Evolutionary conservation across 208 protist genomes (phyloP).

Genomic region (Leishmania martiniquensis): DNA sequence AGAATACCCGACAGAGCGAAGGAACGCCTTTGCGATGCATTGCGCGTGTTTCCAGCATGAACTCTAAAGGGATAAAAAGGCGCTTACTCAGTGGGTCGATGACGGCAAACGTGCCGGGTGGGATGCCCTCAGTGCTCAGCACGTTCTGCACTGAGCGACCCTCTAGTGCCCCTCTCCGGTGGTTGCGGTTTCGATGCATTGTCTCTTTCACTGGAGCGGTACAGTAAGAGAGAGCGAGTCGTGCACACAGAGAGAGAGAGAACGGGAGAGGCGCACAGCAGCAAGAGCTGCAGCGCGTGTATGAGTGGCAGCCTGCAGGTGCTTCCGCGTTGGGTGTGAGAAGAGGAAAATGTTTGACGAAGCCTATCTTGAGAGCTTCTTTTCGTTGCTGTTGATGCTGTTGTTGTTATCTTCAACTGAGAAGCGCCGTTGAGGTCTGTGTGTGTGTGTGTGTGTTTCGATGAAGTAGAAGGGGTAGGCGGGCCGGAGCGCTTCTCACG

Average conservation of each 20-base stretch:
- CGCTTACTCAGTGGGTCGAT: constrained; percentile 83
- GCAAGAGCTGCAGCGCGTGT: constrained; percentile 3
- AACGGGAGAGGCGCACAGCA: neutral
- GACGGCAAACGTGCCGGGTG: constrained; percentile 68
- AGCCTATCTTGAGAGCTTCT: neutral
- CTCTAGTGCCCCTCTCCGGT: constrained; percentile 20
- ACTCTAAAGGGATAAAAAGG: constrained; percentile 65
- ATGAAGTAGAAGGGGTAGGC: neutral
- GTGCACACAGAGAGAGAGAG: neutral
- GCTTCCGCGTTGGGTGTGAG: neutral
- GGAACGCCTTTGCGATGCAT: constrained; percentile 80
- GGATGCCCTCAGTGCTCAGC: constrained; percentile 56
- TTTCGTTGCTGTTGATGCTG: neutral
- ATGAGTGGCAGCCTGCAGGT: neutral
- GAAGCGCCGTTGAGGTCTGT: neutral
- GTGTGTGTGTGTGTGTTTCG: neutral
- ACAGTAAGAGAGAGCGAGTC: neutral
- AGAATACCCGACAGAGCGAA: constrained; percentile 77
- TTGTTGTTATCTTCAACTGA: neutral
- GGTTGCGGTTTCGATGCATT: constrained; percentile 40
- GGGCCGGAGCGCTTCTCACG: neutral
- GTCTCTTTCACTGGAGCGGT: neutral
- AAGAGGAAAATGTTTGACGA: neutral
- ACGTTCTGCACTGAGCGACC: constrained; percentile 42
- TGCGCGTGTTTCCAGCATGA: constrained; percentile 74